Evolutionary conservation across 2,329 filamentous ascomycete species (phyloP), one percentile per base, ranked within the genome.

Genomic region (Diaporthe sp.): DNA sequence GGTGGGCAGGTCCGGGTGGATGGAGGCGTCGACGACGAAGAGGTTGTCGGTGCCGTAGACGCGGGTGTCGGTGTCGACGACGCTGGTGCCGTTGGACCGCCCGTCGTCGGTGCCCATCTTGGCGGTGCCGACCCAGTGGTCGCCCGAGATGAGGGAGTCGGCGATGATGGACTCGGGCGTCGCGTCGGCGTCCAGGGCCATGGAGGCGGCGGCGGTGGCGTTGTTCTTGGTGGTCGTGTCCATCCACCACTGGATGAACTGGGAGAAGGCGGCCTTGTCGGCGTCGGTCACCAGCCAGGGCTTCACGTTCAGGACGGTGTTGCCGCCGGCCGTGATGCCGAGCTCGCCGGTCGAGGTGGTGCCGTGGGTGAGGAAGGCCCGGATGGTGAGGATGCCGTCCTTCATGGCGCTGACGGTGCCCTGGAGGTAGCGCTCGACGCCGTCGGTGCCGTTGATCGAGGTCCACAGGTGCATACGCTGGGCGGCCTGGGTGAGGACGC

Each of bases 1-100:
- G 4, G 90, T 90, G 22, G 90, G 87, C 60, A 92, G 88, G 76
- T 91, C 91, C 0, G 92, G 91, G 84, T 92, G 92, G 79, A 93
- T 91, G 71, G 87, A 88, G 3, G 89, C 91, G 80, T 93, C 91
- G 13, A 92, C 88, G 10, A 92, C 88, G 79, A 91, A 91, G 39
- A 92, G 84, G 82, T 92, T 92, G 79, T 91, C 88, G 0, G 88
- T 92, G 62, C 90, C 90, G 78, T 88, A 92, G 7, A 92, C 88
- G 79, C 87, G 87, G 55, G 89, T 87, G 82, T 92, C 85, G 19
- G 85, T 80, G 80, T 92, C 90, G 1, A 92, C 90, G 7, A 92
- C 90, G 4, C 88, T 83, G 10, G 84, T 86, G 19, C 90, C 89
- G 70, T 84, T 83, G 74, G 80, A 76, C 12, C 88, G 86, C 22